Conservation (phyloP, 768 basidiomycete species). For the Hirschioporus abietinus region DNA sequence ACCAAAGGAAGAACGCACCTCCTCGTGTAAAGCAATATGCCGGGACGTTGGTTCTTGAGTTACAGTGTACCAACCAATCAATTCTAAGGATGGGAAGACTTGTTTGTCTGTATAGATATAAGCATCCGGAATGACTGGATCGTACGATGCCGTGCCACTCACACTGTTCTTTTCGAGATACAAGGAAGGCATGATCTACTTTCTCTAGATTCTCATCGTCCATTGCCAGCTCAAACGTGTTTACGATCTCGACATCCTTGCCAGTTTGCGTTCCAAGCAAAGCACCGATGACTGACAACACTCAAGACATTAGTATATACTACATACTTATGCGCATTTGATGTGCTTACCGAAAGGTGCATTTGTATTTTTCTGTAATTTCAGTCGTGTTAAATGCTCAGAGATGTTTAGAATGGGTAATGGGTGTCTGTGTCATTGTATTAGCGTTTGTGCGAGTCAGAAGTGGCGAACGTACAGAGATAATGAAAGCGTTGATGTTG, state of each 20-base stretch:
- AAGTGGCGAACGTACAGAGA: slow-evolving; percentile 50
- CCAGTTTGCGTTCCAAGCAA: slow-evolving; percentile 92
- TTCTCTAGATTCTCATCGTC: slow-evolving; percentile 43
- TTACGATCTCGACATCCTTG: slow-evolving; percentile 94
- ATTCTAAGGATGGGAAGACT: slow-evolving; percentile 95
- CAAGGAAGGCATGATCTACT: slow-evolving; percentile 79
- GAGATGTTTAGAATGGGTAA: slow-evolving; percentile 95
- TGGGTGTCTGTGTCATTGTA: slow-evolving; percentile 64
- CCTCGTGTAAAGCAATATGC: slow-evolving; percentile 82
- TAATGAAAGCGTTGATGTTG: slow-evolving; percentile 68
- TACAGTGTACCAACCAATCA: slow-evolving; percentile 97
- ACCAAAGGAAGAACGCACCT: slow-evolving; percentile 39
- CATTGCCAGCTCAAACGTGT: slow-evolving; percentile 87
- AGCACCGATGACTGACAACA: slow-evolving; percentile 74
- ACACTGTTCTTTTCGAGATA: slow-evolving; percentile 87
- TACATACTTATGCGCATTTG: neutral
- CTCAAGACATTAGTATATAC: neutral
- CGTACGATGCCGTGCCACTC: slow-evolving; percentile 21
- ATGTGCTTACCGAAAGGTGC: slow-evolving; percentile 57
- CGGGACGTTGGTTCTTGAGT: slow-evolving; percentile 64
- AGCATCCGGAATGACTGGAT: no score
- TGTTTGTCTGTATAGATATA: slow-evolving; percentile 70
- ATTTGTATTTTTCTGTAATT: slow-evolving; percentile 59
- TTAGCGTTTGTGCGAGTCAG: slow-evolving; percentile 17
- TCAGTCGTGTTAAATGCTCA: slow-evolving; percentile 85